Conservation (phyloP, 2,329 filamentous ascomycete genomes). For the Pseudogymnoascus sp. region DNA sequence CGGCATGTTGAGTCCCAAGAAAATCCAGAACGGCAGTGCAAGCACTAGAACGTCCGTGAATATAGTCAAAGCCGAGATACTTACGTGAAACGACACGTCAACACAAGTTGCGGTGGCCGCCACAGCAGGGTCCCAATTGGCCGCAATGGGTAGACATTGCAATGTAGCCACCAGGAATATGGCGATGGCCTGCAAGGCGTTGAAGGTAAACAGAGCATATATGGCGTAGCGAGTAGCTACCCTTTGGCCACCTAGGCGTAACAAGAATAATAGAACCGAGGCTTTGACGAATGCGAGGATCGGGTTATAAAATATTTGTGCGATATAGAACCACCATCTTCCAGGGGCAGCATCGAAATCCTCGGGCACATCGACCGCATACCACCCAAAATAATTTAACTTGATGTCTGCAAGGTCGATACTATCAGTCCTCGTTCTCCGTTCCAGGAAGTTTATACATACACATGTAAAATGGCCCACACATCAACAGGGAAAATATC, state of each 20-base stretch:
- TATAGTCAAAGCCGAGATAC: constrained; percentile 34
- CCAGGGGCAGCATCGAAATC: constrained; percentile 1
- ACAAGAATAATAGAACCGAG: constrained; percentile 40
- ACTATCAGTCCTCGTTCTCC: background rate
- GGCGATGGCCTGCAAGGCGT: constrained; percentile 29
- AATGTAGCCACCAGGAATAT: constrained; percentile 34
- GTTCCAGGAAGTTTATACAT: background rate
- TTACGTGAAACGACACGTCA: constrained; percentile 29
- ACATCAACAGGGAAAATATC: background rate
- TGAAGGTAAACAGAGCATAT: constrained; percentile 15
- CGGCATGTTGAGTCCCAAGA: constrained; percentile 35
- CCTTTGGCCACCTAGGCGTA: constrained; percentile 35
- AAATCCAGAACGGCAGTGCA: constrained; percentile 35
- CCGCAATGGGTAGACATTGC: constrained; percentile 33
- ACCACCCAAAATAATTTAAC: constrained; percentile 28
- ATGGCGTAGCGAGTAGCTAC: constrained; percentile 29
- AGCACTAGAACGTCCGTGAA: constrained; percentile 36
- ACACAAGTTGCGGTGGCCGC: constrained; percentile 30
- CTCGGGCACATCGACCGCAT: constrained; percentile 9
- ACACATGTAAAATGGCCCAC: constrained; percentile 1
- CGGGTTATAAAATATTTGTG: constrained; percentile 39
- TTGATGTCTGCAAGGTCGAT: constrained; percentile 18
- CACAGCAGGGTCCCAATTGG: constrained; percentile 27
- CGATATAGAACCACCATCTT: constrained; percentile 24
- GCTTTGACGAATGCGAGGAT: constrained; percentile 40